These are phyloP conservation scores for Collybiopsis luxurians DNA, from an alignment of 768 basidiomycete genomes.

Conservation along the genomic window DNA sequence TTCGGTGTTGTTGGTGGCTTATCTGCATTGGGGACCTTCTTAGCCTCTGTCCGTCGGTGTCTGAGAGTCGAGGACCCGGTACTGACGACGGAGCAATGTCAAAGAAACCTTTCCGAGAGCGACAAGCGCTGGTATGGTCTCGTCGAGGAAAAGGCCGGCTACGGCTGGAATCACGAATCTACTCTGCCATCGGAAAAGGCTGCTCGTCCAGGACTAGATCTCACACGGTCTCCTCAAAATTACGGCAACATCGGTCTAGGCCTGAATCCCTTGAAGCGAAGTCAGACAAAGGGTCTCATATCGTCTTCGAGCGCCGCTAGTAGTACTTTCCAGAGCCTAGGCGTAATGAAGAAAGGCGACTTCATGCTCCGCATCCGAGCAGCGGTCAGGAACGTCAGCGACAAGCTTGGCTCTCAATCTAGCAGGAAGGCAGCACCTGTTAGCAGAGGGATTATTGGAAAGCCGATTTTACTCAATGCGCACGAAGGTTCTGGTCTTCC, in stretches of 20 bases:
- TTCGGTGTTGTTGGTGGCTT: slow-evolving; percentile 64
- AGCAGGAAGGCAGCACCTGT: slow-evolving; percentile 26
- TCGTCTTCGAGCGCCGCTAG: not conserved
- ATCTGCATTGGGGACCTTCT: slow-evolving; percentile 47
- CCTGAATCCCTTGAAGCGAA: not conserved
- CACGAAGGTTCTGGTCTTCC: not conserved
- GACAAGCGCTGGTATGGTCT: slow-evolving; percentile 73
- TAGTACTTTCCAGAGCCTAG: slow-evolving; percentile 36
- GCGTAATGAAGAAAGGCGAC: slow-evolving; percentile 67
- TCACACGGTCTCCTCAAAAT: slow-evolving; percentile 3
- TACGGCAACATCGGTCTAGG: slow-evolving; percentile 33
- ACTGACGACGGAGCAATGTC: slow-evolving; percentile 56
- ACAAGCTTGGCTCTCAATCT: slow-evolving; percentile 43
- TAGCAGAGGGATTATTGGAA: slow-evolving; percentile 51
- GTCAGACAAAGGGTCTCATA: not conserved
- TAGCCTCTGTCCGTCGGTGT: slow-evolving; percentile 56
- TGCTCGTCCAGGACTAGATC: slow-evolving; percentile 14
- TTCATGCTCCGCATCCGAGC: slow-evolving; percentile 62
- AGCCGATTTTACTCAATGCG: slow-evolving; percentile 41
- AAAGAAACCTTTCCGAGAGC: slow-evolving; percentile 55
- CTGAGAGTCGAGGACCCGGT: slow-evolving; percentile 60
- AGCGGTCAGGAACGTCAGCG: slow-evolving; percentile 68
- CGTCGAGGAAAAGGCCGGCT: slow-evolving; percentile 28
- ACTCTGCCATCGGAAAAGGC: slow-evolving; percentile 20
- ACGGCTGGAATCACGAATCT: slow-evolving; percentile 27